Base-by-base conservation (phyloP, 371 early-diverging fungal genomes). In the Choanephora cucurbitarum region DNA sequence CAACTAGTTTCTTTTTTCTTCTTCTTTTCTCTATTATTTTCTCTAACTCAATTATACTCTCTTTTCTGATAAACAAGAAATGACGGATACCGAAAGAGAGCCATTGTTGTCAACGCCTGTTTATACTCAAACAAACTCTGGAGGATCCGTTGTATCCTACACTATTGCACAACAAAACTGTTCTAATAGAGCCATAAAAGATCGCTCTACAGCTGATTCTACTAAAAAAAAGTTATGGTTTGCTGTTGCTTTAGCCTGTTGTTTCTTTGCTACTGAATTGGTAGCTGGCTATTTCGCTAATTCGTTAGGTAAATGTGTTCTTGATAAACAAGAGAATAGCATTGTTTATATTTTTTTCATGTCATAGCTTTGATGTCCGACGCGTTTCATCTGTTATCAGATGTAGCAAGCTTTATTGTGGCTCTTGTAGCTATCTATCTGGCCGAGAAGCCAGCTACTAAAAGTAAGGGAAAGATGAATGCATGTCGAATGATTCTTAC, bases 331-430 rank as follows among this genome's bases (percentile, higher is more conserved):
- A n/a, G n/a, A n/a, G n/a, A n/a, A 28, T 3, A 28, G 28, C 28
- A 28, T 28, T 28, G 3, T 28, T 5, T 28, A 5, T 28, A 28
- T 7, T 28, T 28, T n/a, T n/a, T n/a, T n/a, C n/a, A 7, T 28
- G 28, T 28, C 28, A 46, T 57, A 77, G 92, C 92, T 3, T 78
- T 91, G 47, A 75, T 90, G 70, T 80, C 82, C 46, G 92, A 90
- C 70, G 83, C 86, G 23, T 89, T 91, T 66, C 91, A 91, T 62
- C 70, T 91, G 52, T 68, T 91, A 28, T 84, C 87, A 57, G 87
- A 86, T 61, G 83, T 89, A 17, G 82, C 85, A 37, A 88, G 90
- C 51, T 90, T 90, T 59, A 78, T 83, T 22, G 86, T 91, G 22
- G 88, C 89, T 10, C 60, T 91, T 44, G 77, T 76, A 52, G 89